Conservation (phyloP, 2,329 filamentous ascomycete genomes). For the Orbilia ellipsospora region DNA sequence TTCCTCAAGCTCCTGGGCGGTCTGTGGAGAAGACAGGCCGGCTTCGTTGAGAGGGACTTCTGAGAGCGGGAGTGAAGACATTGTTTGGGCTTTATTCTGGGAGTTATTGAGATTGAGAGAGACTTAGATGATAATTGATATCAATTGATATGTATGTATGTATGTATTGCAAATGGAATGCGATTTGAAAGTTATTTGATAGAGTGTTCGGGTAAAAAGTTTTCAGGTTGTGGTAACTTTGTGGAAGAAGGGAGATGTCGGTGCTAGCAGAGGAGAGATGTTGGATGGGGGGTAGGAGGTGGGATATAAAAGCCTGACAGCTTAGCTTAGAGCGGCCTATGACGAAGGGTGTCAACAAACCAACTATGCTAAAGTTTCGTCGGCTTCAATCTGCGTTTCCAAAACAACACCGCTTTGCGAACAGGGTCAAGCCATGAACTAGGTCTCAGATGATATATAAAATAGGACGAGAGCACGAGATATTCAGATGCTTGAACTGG, state of each 20-base stretch:
- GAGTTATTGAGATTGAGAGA: not conserved
- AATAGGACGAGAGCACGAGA: not conserved
- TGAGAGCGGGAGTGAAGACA: constrained; percentile 45
- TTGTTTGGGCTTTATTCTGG: not conserved
- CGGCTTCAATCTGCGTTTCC: constrained; percentile 42
- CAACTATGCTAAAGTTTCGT: not conserved
- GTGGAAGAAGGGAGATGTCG: not conserved
- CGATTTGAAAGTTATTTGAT: no score
- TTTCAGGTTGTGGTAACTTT: not conserved
- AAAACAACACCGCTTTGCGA: constrained; percentile 34
- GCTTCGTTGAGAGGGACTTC: constrained; percentile 38
- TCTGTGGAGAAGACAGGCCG: constrained; percentile 26
- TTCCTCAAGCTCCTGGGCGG: constrained; percentile 41
- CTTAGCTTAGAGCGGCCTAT: not conserved
- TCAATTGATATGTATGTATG: no score
- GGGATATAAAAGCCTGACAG: constrained; percentile 24
- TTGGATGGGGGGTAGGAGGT: constrained; percentile 5
- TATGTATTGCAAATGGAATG: no score
- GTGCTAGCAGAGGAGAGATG: constrained; percentile 18
- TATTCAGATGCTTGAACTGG: not conserved
- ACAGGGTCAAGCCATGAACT: constrained; percentile 40
- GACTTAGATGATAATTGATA: not conserved
- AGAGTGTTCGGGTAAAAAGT: not conserved
- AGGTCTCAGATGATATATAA: not conserved
- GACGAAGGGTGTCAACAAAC: constrained; percentile 49